Conservation (phyloP, 768 basidiomycete genomes). For the Glaciozyma martinii region DNA sequence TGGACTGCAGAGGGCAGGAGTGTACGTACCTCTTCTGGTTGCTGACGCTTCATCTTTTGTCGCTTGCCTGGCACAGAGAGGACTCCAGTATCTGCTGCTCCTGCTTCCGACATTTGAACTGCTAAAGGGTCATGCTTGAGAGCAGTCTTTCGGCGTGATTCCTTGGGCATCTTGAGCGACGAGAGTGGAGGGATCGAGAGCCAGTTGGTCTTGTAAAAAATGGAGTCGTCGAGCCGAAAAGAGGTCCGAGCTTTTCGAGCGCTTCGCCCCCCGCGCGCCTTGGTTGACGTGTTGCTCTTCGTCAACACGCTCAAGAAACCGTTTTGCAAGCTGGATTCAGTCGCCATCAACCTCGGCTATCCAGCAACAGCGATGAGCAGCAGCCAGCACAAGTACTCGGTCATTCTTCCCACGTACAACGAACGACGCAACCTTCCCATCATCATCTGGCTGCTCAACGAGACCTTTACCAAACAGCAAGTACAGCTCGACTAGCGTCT, state of each 20-base stretch:
- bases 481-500: constrained; percentile 28
- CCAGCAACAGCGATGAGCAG: background rate
- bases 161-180: background rate
- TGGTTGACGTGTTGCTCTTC: background rate
- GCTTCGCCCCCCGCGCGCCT: background rate
- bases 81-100: constrained; percentile 37
- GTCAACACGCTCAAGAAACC: background rate
- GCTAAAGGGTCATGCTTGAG: constrained; percentile 69
- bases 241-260: background rate
- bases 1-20: background rate
- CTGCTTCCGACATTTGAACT: constrained; percentile 72
- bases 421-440: constrained; percentile 81
- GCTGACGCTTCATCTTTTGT: constrained; percentile 49
- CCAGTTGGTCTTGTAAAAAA: background rate
- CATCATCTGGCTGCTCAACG: constrained; percentile 74
- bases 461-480: constrained; percentile 66
- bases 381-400: constrained; percentile 36
- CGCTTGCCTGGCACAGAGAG: constrained; percentile 37
- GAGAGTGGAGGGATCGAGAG: background rate
- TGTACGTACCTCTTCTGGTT: constrained; percentile 49
- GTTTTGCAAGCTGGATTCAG: background rate
- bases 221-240: background rate
- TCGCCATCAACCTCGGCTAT: background rate
- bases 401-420: constrained; percentile 89
- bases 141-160: background rate